phyloP scores from a whole-genome alignment of 345 rosid species.

The Cardamine occulta region DNA sequence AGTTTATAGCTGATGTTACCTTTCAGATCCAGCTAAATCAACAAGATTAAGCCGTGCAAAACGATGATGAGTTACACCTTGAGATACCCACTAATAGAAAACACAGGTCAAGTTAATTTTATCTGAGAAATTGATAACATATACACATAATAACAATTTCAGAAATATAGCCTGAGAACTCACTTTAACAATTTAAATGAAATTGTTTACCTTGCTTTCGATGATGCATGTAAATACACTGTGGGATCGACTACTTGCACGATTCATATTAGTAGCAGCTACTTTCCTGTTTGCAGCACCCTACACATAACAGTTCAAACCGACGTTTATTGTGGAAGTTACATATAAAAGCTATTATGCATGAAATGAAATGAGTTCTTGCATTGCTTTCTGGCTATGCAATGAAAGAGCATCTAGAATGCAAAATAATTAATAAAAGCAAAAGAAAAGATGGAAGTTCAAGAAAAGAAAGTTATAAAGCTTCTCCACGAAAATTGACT shows the following conservation, averaged over 20 bases:
- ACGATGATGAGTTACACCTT: slow-evolving; percentile 94
- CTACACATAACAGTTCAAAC: slow-evolving; percentile 47
- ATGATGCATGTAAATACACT: slow-evolving; percentile 96
- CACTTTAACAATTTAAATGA: slow-evolving; percentile 10
- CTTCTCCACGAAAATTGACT: slow-evolving; percentile 16
- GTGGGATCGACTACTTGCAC: slow-evolving; percentile 98
- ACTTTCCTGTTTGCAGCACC: slow-evolving; percentile 98
- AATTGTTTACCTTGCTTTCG: slow-evolving; percentile 77
- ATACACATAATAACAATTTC: neutral
- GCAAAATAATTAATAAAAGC: neutral
- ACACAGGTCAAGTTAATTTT: slow-evolving; percentile 4
- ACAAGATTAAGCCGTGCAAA: slow-evolving; percentile 97
- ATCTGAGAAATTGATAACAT: slow-evolving; percentile 5
- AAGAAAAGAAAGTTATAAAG: slow-evolving; percentile 1
- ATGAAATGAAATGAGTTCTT: neutral
- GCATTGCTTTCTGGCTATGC: neutral
- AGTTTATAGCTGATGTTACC: slow-evolving; percentile 50
- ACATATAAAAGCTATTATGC: slow-evolving; percentile 14
- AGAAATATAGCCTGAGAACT: slow-evolving; percentile 8
- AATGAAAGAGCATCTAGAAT: slow-evolving; percentile 10
- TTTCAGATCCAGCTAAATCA: slow-evolving; percentile 98
- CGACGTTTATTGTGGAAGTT: neutral
- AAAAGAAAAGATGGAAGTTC: neutral
- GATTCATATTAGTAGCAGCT: slow-evolving; percentile 98
- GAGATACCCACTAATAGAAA: slow-evolving; percentile 84